Conservation (phyloP, 306 rosid genomes). For the Canavalia gladiata region DNA sequence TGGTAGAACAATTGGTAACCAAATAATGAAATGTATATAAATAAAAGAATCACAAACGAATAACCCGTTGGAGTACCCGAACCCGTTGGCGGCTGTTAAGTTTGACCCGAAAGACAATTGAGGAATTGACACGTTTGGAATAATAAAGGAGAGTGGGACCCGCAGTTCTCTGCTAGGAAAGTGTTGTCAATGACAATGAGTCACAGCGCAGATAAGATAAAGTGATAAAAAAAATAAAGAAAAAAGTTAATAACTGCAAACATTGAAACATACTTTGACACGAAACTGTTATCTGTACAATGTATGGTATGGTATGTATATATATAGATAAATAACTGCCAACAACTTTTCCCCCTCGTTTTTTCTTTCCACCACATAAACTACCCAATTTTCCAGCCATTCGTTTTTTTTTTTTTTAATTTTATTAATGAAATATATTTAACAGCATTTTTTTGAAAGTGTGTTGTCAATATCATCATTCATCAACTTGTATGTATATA, state of each 20-base stretch:
- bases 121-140: constrained; percentile 50
- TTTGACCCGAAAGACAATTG: constrained; percentile 47
- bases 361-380: constrained; percentile 24
- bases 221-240: constrained; percentile 15
- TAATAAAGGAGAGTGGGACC: constrained; percentile 35
- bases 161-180: not conserved
- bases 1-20: constrained; percentile 21
- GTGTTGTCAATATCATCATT: constrained; percentile 15
- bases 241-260: constrained; percentile 29
- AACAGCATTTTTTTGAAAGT: not conserved
- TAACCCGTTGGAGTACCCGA: constrained; percentile 14
- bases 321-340: constrained; percentile 44
- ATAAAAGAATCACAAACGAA: not conserved
- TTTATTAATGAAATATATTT: constrained; percentile 6
- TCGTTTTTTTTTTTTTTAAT: not conserved
- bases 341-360: constrained; percentile 33
- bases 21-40: not conserved
- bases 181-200: constrained; percentile 15
- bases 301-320: not conserved
- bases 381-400: constrained; percentile 12
- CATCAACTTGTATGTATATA: not conserved
- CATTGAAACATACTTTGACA: constrained; percentile 32
- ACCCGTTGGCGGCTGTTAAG: not conserved
- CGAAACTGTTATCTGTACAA: constrained; percentile 37
- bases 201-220: constrained; percentile 36